A percentile compares a stretch with the other conserved stretches of the same genome.
These are phyloP conservation scores for Kwoniella shandongensis DNA, from an alignment of 768 basidiomycete genomes.

Conservation along the genomic window DNA sequence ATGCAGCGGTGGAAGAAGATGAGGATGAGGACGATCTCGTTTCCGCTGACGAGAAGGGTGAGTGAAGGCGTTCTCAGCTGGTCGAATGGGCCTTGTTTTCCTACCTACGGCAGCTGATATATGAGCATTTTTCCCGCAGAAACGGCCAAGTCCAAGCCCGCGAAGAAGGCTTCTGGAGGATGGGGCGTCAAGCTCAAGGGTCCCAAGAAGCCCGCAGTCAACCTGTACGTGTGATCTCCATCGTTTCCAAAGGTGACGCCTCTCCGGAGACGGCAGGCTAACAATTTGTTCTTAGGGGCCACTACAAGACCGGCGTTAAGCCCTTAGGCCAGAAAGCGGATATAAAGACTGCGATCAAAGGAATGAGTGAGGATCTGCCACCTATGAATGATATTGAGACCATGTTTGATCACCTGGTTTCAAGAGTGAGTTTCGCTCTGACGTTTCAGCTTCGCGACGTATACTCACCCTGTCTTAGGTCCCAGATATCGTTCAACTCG, in stretches of 20 bases:
- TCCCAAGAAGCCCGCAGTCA: constrained; percentile 32
- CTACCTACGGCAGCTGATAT: not conserved
- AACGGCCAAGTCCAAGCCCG: constrained; percentile 6
- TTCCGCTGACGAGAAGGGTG: constrained; percentile 20
- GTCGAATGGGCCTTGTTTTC: not conserved
- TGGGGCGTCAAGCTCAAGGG: constrained; percentile 27
- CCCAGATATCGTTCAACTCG: constrained; percentile 44
- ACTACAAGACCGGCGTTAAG: constrained; percentile 35
- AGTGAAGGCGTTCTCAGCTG: not conserved
- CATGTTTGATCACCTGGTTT: constrained; percentile 45
- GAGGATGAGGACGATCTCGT: constrained; percentile 17
- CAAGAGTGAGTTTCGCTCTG: constrained; percentile 24
- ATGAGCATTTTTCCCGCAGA: not conserved
- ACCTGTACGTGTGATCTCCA: constrained; percentile 24
- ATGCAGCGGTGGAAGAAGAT: constrained; percentile 19
- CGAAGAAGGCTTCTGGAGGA: constrained; percentile 21
- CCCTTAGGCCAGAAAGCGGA: constrained; percentile 27
- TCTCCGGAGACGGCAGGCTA: not conserved
- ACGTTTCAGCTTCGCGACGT: not conserved
- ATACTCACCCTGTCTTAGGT: constrained; percentile 18
- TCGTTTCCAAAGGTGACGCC: not conserved
- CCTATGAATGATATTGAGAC: constrained; percentile 41
- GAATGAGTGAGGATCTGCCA: constrained; percentile 39
- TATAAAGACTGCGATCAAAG: constrained; percentile 29
- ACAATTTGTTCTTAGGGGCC: constrained; percentile 7